A percentile compares a stretch with the other conserved stretches of the same genome.
phyloP scores from a whole-genome alignment of 2,329 filamentous ascomycete species.

The Trichoderma harzianum region DNA sequence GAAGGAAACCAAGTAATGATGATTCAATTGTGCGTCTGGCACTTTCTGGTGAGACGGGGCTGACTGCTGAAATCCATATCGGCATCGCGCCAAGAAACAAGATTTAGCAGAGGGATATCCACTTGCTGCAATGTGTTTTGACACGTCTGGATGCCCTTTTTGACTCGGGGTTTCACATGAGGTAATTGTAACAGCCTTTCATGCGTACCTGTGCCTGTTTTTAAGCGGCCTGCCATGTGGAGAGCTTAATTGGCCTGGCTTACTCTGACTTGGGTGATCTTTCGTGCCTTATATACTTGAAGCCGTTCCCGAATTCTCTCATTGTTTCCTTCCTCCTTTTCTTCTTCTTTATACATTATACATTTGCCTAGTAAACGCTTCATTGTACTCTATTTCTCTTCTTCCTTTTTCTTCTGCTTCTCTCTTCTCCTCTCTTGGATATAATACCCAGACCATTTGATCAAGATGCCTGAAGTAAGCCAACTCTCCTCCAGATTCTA shows the following conservation, averaged over 20 bases:
- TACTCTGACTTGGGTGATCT: not conserved
- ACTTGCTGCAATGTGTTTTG: not conserved
- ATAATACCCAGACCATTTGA: not conserved
- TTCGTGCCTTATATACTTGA: slow-evolving; percentile 2
- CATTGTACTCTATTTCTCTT: slow-evolving; percentile 2
- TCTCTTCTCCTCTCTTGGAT: not conserved
- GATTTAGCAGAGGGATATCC: not conserved
- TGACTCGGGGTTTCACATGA: slow-evolving; percentile 1
- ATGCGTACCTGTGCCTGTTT: not conserved
- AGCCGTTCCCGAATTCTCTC: not conserved
- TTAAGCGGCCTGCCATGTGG: not conserved
- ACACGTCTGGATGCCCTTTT: not conserved
- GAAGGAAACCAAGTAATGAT: not conserved
- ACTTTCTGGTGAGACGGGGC: not conserved
- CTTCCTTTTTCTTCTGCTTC: slow-evolving; percentile 16
- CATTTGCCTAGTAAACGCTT: not conserved
- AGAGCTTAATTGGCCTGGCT: not conserved
- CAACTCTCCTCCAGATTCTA: not conserved
- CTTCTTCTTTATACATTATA: not conserved
- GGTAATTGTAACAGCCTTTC: not conserved
- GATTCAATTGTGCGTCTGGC: not conserved
- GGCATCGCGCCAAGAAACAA: not conserved
- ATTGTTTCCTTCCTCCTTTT: not conserved
- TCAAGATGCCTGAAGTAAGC: slow-evolving; percentile 36
- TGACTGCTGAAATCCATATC: not conserved